A percentile compares a stretch with the other conserved stretches of the same genome.
Evolutionary conservation across 495 filamentous ascomycete genomes (phyloP).

Genomic region (Talaromyces liani): DNA sequence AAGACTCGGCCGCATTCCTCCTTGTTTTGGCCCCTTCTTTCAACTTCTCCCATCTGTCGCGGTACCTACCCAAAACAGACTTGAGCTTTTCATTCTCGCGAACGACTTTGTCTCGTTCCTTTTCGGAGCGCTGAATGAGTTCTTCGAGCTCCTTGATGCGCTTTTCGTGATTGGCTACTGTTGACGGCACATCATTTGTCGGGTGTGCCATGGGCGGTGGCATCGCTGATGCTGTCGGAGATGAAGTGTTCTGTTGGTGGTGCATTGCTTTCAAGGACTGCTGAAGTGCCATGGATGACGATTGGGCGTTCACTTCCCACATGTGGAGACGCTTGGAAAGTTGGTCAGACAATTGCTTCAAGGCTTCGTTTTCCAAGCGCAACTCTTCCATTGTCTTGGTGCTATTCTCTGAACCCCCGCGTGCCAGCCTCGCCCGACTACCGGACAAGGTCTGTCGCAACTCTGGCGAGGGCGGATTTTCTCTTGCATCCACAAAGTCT

Average conservation of each 20-base stretch:
- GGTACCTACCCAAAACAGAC: conserved; percentile 57
- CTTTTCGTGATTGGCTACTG: conserved; percentile 24
- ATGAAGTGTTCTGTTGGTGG: conserved; percentile 39
- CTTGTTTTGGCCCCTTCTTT: conserved; percentile 73
- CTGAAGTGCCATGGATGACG: conserved; percentile 68
- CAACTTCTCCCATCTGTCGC: conserved; percentile 76
- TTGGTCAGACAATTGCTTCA: conserved; percentile 69
- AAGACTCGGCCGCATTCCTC: conserved; percentile 25
- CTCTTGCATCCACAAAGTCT: conserved; percentile 82
- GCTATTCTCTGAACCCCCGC: conserved; percentile 21
- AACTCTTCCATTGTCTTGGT: conserved; percentile 72
- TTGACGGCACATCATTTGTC: conserved; percentile 10
- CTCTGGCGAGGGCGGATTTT: conserved; percentile 51
- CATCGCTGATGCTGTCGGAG: conserved; percentile 21
- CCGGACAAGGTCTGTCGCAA: conserved; percentile 27
- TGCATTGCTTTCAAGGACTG: conserved; percentile 69
- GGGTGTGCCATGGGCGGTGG: conserved; percentile 18
- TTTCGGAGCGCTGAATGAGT: conserved; percentile 34
- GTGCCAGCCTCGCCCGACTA: conserved; percentile 17
- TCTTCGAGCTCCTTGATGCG: conserved; percentile 44
- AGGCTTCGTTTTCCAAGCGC: conserved; percentile 67
- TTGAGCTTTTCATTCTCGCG: conserved; percentile 65
- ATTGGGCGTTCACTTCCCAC: conserved; percentile 81
- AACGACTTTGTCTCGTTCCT: conserved; percentile 49
- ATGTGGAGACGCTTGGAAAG: conserved; percentile 71